These are phyloP conservation scores for Chrysosporium queenslandicum DNA, from an alignment of 2,329 filamentous ascomycete species.

Conservation along the genomic window DNA sequence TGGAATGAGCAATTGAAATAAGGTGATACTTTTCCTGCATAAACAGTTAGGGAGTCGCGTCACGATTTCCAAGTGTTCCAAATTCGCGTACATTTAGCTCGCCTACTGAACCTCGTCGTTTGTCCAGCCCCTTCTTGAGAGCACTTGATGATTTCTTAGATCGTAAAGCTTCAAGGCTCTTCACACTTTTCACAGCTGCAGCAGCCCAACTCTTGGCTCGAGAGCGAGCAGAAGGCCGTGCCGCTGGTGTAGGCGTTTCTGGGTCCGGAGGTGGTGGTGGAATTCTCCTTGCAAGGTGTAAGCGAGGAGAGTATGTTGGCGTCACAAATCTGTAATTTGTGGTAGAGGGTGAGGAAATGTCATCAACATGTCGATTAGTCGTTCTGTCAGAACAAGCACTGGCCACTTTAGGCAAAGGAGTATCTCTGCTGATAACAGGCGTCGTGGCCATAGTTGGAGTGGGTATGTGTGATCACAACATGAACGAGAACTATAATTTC, in stretches of 20 bases:
- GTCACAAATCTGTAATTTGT: slow-evolving; percentile 4
- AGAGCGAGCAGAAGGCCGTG: background rate
- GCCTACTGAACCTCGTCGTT: slow-evolving; percentile 1
- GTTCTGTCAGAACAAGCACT: background rate
- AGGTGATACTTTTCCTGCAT: slow-evolving; percentile 5
- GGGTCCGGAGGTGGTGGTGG: slow-evolving; percentile 1
- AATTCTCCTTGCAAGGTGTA: background rate
- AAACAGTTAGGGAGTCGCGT: slow-evolving; percentile 1
- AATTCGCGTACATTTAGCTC: slow-evolving; percentile 4
- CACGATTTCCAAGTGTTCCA: background rate
- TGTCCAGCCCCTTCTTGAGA: background rate
- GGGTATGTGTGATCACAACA: background rate
- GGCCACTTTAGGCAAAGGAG: background rate
- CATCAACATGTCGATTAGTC: background rate
- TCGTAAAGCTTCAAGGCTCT: slow-evolving; percentile 15
- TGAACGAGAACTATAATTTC: no score
- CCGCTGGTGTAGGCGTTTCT: slow-evolving; percentile 12
- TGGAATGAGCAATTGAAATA: slow-evolving; percentile 2
- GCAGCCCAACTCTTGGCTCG: slow-evolving; percentile 14
- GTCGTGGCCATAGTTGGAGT: background rate
- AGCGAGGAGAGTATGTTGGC: background rate
- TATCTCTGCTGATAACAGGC: background rate
- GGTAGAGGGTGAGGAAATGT: background rate
- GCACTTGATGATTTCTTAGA: slow-evolving; percentile 1
- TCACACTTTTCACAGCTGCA: slow-evolving; percentile 12